phyloP scores from a whole-genome alignment of 1,284 basidiomycete genomes.

The Psilocybe mexicana region DNA sequence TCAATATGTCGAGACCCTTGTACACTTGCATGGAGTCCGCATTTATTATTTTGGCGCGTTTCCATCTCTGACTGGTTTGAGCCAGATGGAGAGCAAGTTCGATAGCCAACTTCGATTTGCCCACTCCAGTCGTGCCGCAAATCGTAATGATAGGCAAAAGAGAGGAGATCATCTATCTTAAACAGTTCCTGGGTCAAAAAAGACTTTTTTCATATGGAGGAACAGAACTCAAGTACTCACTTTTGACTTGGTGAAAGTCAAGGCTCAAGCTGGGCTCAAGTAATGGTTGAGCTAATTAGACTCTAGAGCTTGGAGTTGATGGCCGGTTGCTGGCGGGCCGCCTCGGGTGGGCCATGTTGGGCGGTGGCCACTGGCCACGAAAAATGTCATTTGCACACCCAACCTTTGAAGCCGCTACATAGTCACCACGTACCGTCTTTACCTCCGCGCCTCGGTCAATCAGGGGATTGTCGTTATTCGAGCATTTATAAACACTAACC shows the following conservation, averaged over 20 bases:
- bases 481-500: not conserved
- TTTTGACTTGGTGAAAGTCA: no score
- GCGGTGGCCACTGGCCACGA: not conserved
- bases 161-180: conserved; percentile 15
- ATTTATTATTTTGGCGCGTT: conserved; percentile 81
- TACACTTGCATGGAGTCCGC: conserved; percentile 99
- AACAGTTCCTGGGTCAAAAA: not conserved
- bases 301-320: not conserved
- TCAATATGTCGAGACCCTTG: conserved; percentile 90
- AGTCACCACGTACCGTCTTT: no score
- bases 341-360: not conserved
- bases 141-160: conserved; percentile 76
- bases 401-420: no score
- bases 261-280: no score
- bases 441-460: no score
- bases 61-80: conserved; percentile 42
- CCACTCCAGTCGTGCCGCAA: conserved; percentile 95
- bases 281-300: no score
- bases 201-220: no score
- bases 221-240: no score
- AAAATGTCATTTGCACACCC: conserved; percentile 1
- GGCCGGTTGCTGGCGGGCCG: not conserved
- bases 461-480: not conserved
- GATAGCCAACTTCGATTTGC: conserved; percentile 93
- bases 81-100: conserved; percentile 74